Base-by-base conservation (phyloP, 495 filamentous ascomycete genomes). In the Xylaria curta region DNA sequence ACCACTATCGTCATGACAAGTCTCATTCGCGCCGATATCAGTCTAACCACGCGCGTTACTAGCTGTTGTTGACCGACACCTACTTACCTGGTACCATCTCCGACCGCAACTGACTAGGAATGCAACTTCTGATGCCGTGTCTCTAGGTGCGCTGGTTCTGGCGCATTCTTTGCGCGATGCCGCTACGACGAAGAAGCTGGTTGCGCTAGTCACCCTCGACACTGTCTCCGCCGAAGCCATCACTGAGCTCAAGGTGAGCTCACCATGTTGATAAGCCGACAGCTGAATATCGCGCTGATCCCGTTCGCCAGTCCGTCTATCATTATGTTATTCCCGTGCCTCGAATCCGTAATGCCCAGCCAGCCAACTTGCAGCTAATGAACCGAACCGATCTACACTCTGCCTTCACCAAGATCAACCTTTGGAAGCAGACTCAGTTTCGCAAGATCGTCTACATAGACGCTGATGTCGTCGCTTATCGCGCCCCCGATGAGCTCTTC, bases 81-180 rank as follows among this genome's bases (percentile, higher is more conserved):
- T 99, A 98, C 80, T 88, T 99, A 40, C 95, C 95, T 78, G 95
- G 95, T 97, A 78, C 63, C 80, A 79, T 53, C 51, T 74, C 75
- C 31, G 71, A 24, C 71, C 65, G 72, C 74, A 68, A 69, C 73
- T 70, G 49, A 17, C 66, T 69, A 65, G 6, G 2, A n/a, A 71
- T 68, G 44, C 76, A 69, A 68, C 74, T 75, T 66, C 80, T 78
- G 72, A 78, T 75, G 26, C 38, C 15, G 21, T 71, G 4, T 31
- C 19, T 38, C 69, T 80, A 95, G 94, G 96, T 80, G 95, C 95
- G 69, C 89, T 95, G 70, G 95, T 99, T 42, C 89, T 99, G 71
- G 95, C 94, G 67, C 94, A 98, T 84, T 98, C 96, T 46, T 84
- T 99, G 63, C 93, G 93, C 82, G 97, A 98, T 91, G 92, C 90